Evolutionary conservation across 768 basidiomycete genomes (phyloP), one percentile per base, ranked within the genome.

Genomic region (Leccinum subgranulosum): DNA sequence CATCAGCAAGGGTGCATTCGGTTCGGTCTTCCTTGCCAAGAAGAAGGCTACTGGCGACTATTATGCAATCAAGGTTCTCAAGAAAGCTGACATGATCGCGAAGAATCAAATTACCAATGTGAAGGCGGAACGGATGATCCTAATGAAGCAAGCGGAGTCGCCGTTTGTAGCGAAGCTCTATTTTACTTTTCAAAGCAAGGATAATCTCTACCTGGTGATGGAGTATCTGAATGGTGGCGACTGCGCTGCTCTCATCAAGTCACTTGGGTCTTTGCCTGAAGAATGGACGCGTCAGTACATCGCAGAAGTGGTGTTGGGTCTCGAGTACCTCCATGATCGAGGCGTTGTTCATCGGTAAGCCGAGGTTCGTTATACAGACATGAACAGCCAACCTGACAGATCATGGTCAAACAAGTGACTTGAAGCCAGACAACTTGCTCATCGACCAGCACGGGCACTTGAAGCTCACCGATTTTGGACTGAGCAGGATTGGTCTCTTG

Each of bases 41-140:
- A 99, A 99, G 83, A 95, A 93, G 66, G 90, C 83, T 6, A 99
- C 97, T 2, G 97, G 97, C 53, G 97, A 98, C 74, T 98, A 98
- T 74, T 99, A 89, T 75, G 97, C 97, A 27, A 96, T 99, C 84
- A 99, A 99, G 75, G 95, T 98, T n/a, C 76, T 99, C 70, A 98
- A 96, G 79, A 99, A 99, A 78, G 93, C 94, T n/a, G 97, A 99
- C 75, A 99, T 99, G 97, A 98, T 99, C 72, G 92, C 97, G 41
- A 99, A 99, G 83, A 99, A 99, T 77, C 97, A 99, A 74, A 96
- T 99, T 72, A 98, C 97, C 50, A 99, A 98, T 70, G 97, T 99
- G 73, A 98, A 98, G 76, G 97, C 97, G 2, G 97, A 99, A 77
- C 84, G 97, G 56, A 98, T 97, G 87, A 99, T 99, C 67, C 82